Evolutionary conservation across 164 flowering plant genomes (phyloP).

Genomic region (Aristolochia californica): DNA sequence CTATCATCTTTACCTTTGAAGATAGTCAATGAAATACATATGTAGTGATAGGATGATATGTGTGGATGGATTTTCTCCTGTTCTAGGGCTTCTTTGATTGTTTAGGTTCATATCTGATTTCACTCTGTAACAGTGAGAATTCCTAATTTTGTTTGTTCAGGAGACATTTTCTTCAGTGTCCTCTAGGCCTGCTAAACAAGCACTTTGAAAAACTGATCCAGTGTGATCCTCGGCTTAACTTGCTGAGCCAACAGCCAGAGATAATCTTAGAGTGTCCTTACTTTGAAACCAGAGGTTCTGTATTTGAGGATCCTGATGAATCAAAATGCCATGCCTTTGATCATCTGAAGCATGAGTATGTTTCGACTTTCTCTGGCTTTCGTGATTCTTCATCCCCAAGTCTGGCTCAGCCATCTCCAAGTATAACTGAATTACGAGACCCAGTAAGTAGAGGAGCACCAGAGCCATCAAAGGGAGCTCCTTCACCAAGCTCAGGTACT

Average conservation of each 20-base stretch:
- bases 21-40: too few relatives aligned
- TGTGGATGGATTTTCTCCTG: too few relatives aligned
- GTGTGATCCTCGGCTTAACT: slow-evolving; percentile 67
- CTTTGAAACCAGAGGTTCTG: slow-evolving; percentile 49
- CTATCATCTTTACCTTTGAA: too few relatives aligned
- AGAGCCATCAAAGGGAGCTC: slow-evolving; percentile 39
- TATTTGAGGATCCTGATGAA: slow-evolving; percentile 40
- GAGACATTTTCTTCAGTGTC: slow-evolving; percentile 72
- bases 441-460: slow-evolving; percentile 15
- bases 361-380: slow-evolving; percentile 27
- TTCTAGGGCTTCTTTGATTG: too few relatives aligned
- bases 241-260: slow-evolving; percentile 32
- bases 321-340: slow-evolving; percentile 27
- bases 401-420: slow-evolving; percentile 23
- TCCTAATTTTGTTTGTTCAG: slow-evolving; percentile 20
- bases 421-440: slow-evolving; percentile 31
- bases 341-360: slow-evolving; percentile 20
- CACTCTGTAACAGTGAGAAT: background rate
- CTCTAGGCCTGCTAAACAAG: slow-evolving; percentile 59
- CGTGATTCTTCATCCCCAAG: slow-evolving; percentile 35
- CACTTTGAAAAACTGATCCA: slow-evolving; percentile 87
- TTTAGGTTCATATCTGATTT: too few relatives aligned
- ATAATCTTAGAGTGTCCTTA: slow-evolving; percentile 50
- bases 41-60: too few relatives aligned
- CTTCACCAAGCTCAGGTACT: slow-evolving; percentile 66